Conservation (phyloP, 75 land plant genomes). For the Picea sitchensis region DNA sequence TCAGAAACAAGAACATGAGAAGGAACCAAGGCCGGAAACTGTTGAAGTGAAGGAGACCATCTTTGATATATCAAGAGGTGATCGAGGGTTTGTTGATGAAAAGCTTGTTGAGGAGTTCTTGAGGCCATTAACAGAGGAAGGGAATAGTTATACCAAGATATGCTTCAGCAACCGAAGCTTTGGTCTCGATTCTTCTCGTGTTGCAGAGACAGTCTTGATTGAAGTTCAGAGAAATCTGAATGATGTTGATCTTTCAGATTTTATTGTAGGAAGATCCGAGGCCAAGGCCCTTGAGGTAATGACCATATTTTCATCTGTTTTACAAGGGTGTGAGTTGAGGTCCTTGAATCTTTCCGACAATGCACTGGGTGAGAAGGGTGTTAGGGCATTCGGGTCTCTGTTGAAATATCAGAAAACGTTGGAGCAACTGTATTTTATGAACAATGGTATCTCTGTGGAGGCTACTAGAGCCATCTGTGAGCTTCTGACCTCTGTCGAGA, state of each 20-base stretch:
- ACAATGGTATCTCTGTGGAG: too few species aligned
- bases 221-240: conserved; percentile 53
- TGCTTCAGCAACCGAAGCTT: conserved; percentile 92
- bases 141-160: conserved; percentile 48
- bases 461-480: too few species aligned
- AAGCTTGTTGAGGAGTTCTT: conserved; percentile 63
- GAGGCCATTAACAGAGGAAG: conserved; percentile 47
- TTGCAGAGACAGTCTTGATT: conserved; percentile 62
- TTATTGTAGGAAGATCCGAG: conserved; percentile 91
- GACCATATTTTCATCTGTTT: conserved; percentile 34
- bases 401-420: too few species aligned
- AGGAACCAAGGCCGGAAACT: too few species aligned
- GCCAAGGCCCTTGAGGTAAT: conserved; percentile 88
- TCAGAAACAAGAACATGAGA: too few species aligned
- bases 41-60: conserved; percentile 15
- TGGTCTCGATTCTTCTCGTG: conserved; percentile 73
- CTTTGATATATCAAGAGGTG: conserved; percentile 80
- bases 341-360: too few species aligned
- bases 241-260: conserved; percentile 90
- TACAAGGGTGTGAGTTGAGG: too few species aligned
- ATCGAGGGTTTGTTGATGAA: conserved; percentile 65
- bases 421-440: too few species aligned
- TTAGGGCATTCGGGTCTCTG: too few species aligned
- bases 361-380: too few species aligned
- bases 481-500: too few species aligned